phyloP scores from a whole-genome alignment of 148 eudicot genomes.

The Arctostaphylos glauca region DNA sequence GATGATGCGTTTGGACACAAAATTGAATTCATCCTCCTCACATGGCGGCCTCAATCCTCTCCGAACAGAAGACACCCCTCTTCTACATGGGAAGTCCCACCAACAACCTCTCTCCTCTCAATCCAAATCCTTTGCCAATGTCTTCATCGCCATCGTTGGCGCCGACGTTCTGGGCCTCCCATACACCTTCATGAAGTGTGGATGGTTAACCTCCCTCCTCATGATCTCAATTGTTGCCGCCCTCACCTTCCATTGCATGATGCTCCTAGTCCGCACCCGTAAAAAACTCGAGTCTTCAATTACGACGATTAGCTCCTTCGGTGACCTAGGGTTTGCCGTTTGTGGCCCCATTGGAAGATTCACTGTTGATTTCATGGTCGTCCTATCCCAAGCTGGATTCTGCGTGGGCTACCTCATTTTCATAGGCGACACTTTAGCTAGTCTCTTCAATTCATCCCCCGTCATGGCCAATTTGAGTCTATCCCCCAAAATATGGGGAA shows the following conservation, averaged over 20 bases:
- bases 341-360: constrained; percentile 50
- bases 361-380: constrained; percentile 58
- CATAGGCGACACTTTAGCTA: constrained; percentile 47
- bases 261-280: constrained; percentile 45
- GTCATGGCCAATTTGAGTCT: background rate
- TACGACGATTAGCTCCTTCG: constrained; percentile 53
- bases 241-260: constrained; percentile 56
- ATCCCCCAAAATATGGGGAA: constrained; percentile 28
- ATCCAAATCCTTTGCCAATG: constrained; percentile 56
- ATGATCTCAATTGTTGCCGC: constrained; percentile 36
- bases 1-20: constrained; percentile 37
- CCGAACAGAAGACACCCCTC: constrained; percentile 55
- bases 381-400: constrained; percentile 62
- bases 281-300: constrained; percentile 36
- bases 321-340: constrained; percentile 55
- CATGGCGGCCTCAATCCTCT: constrained; percentile 20
- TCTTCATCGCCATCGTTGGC: constrained; percentile 61
- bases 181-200: constrained; percentile 53
- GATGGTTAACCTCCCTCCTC: constrained; percentile 43
- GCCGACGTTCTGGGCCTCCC: constrained; percentile 68
- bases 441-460: constrained; percentile 27
- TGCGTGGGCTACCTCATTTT: constrained; percentile 62
- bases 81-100: constrained; percentile 1
- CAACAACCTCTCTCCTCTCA: constrained; percentile 39
- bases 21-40: constrained; percentile 47